These are phyloP conservation scores for Clitopilus passeckerianus DNA, from an alignment of 768 basidiomycete species.

Conservation along the genomic window DNA sequence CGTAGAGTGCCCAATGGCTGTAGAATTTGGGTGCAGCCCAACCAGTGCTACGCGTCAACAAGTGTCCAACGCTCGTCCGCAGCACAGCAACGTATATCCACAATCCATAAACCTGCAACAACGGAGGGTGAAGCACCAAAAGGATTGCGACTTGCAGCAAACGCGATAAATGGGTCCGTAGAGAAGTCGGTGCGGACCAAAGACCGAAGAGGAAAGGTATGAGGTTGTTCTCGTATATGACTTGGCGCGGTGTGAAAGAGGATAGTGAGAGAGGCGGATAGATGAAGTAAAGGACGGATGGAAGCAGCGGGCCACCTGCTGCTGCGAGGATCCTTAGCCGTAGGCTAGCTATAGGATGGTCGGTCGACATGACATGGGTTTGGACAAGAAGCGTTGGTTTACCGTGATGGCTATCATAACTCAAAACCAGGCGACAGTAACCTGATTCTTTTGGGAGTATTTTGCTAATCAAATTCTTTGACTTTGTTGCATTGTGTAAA, in stretches of 20 bases:
- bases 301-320: conserved; percentile 10
- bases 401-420: background rate
- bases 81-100: conserved; percentile 20
- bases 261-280: conserved; percentile 10
- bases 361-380: background rate
- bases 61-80: conserved; percentile 16
- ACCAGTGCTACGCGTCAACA: conserved; percentile 23
- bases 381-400: background rate
- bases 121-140: conserved; percentile 10
- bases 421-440: too few relatives aligned
- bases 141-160: conserved; percentile 17
- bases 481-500: background rate
- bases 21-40: conserved; percentile 33
- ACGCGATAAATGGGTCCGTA: conserved; percentile 19
- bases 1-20: conserved; percentile 34
- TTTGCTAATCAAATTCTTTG: too few relatives aligned
- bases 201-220: conserved; percentile 27
- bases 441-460: too few relatives aligned
- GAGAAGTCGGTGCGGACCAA: conserved; percentile 24
- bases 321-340: conserved; percentile 3
- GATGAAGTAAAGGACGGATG: conserved; percentile 9
- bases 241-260: conserved; percentile 30
- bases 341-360: background rate
- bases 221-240: conserved; percentile 27
- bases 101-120: conserved; percentile 16